Conservation (phyloP, 306 rosid genomes). For the Cucurbita argyrosperma region DNA sequence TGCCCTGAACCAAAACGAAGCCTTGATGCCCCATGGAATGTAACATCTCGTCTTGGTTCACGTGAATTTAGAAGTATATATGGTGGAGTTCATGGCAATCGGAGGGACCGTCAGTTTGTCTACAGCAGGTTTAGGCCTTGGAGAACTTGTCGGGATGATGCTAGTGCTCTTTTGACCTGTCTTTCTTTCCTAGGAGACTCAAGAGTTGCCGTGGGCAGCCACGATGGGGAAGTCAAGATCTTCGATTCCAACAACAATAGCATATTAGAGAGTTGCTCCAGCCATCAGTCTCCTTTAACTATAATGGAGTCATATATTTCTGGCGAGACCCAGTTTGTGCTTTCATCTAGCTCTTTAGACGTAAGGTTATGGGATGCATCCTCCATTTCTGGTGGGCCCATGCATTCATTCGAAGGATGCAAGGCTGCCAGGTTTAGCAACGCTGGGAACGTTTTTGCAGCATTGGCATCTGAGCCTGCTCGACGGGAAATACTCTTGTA, state of each 20-base stretch:
- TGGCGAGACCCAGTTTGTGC: slow-evolving; percentile 62
- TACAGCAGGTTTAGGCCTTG: slow-evolving; percentile 93
- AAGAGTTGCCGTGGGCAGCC: slow-evolving; percentile 75
- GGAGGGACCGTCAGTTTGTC: slow-evolving; percentile 89
- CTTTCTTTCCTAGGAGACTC: slow-evolving; percentile 77
- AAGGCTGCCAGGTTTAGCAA: slow-evolving; percentile 92
- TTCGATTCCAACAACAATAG: slow-evolving; percentile 62
- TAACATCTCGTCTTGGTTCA: slow-evolving; percentile 84
- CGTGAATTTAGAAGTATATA: slow-evolving; percentile 63
- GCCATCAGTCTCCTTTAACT: slow-evolving; percentile 82
- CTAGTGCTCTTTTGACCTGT: slow-evolving; percentile 73
- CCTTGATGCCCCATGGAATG: slow-evolving; percentile 86
- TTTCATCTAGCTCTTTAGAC: slow-evolving; percentile 80
- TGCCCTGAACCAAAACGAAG: slow-evolving; percentile 95
- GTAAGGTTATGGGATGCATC: slow-evolving; percentile 82
- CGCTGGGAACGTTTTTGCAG: slow-evolving; percentile 63
- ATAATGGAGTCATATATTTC: slow-evolving; percentile 60
- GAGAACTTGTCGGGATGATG: slow-evolving; percentile 88
- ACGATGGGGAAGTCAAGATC: slow-evolving; percentile 74
- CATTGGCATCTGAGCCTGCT: slow-evolving; percentile 53
- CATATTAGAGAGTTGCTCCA: slow-evolving; percentile 62
- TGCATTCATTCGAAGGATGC: slow-evolving; percentile 78
- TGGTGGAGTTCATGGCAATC: slow-evolving; percentile 91
- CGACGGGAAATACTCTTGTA: slow-evolving; percentile 71
- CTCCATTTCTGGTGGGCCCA: slow-evolving; percentile 61